A percentile compares a stretch with the other conserved stretches of the same genome.
Conservation (phyloP, 805 yeast genomes). For the Cyberlindnera japonica region DNA sequence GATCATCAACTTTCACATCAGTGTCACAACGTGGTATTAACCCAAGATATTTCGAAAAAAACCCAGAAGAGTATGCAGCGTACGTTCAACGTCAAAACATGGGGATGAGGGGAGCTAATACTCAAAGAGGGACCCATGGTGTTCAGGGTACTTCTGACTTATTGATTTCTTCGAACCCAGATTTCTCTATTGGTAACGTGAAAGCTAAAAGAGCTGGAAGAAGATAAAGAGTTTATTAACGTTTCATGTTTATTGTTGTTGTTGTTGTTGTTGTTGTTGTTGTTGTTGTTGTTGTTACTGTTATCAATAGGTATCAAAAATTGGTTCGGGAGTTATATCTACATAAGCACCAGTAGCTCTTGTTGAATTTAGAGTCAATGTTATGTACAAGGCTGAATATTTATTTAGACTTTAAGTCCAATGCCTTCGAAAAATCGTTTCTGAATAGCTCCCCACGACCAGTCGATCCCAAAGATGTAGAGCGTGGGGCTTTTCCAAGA, state of each 20-base stretch:
- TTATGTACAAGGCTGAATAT: not conserved
- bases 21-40: slow-evolving; percentile 74
- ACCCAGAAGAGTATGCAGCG: slow-evolving; percentile 23
- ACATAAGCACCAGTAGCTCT: too few relatives aligned
- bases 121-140: not conserved
- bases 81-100: slow-evolving; percentile 10
- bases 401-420: not conserved
- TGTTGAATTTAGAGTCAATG: too few relatives aligned
- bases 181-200: slow-evolving; percentile 16
- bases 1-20: slow-evolving; percentile 63
- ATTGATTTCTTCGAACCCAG: slow-evolving; percentile 24
- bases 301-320: too few relatives aligned
- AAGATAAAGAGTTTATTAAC: not conserved
- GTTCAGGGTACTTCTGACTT: slow-evolving; percentile 12
- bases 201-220: slow-evolving; percentile 3
- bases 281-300: too few relatives aligned
- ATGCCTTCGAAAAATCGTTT: not conserved
- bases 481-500: not conserved
- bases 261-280: too few relatives aligned
- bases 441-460: not conserved
- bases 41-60: slow-evolving; percentile 43
- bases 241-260: not conserved
- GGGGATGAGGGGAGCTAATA: not conserved
- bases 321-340: too few relatives aligned
- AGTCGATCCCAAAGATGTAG: not conserved